These are phyloP conservation scores for Fragilariopsis cylindrus DNA, from an alignment of 108 stramenopile genomes.

Conservation along the genomic window DNA sequence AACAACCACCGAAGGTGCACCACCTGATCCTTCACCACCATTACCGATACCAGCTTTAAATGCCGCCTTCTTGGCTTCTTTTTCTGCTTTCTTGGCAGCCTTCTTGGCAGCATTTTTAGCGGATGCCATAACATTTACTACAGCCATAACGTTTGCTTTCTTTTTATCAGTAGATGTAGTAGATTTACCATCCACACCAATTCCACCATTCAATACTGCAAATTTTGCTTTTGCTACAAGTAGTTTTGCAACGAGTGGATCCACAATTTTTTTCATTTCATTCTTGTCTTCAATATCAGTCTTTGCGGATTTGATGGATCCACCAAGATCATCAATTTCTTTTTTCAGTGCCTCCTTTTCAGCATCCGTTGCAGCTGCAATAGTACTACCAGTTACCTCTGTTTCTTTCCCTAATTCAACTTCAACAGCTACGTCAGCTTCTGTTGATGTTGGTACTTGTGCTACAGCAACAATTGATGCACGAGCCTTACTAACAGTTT, in stretches of 20 bases:
- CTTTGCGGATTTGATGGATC: slow-evolving; percentile 60
- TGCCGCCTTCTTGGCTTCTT: slow-evolving; percentile 74
- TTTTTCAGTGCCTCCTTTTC: slow-evolving; percentile 32
- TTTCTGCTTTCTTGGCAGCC: slow-evolving; percentile 87
- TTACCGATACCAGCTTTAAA: slow-evolving; percentile 49
- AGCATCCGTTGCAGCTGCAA: too few relatives aligned
- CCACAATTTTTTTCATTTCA: slow-evolving; percentile 54
- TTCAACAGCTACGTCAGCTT: too few relatives aligned
- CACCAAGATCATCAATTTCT: slow-evolving; percentile 51
- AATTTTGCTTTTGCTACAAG: slow-evolving; percentile 60
- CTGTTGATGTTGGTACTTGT: too few relatives aligned
- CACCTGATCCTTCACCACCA: neutral
- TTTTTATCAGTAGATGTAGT: slow-evolving; percentile 72
- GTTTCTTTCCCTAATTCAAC: too few relatives aligned
- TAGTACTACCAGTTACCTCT: too few relatives aligned
- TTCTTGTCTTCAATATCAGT: slow-evolving; percentile 33
- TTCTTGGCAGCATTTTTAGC: slow-evolving; percentile 60
- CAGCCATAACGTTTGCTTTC: slow-evolving; percentile 51
- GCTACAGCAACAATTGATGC: too few relatives aligned
- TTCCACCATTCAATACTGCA: slow-evolving; percentile 72
- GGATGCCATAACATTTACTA: slow-evolving; percentile 2
- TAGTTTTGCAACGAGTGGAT: slow-evolving; percentile 48
- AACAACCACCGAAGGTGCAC: slow-evolving; percentile 9
- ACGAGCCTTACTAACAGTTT: too few relatives aligned
- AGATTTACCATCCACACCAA: slow-evolving; percentile 81